Conservation (phyloP, 169 alveolate species). For the Eimeria tenella region DNA sequence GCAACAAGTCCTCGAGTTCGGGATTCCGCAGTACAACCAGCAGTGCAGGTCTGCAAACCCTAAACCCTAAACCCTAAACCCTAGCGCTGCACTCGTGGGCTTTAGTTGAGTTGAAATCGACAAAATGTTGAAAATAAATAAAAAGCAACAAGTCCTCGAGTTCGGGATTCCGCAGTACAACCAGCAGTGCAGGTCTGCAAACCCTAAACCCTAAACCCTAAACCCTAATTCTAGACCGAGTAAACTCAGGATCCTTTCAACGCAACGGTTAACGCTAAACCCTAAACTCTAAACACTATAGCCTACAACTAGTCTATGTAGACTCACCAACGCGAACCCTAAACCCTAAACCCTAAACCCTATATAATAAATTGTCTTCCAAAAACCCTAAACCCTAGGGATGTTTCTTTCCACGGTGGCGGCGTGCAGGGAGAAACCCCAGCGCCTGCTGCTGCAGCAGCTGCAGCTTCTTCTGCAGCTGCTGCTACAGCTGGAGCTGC, state of each 20-base stretch:
- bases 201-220: slow-evolving; percentile 17
- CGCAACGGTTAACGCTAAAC: too few species aligned
- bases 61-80: slow-evolving; percentile 1
- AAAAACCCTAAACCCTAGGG: not conserved
- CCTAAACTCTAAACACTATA: too few species aligned
- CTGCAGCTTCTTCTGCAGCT: not conserved
- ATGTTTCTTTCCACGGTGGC: not conserved
- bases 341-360: slow-evolving; percentile 16
- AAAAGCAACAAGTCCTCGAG: slow-evolving; percentile 92
- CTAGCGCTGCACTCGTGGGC: too few species aligned
- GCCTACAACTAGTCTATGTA: too few species aligned
- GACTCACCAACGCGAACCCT: not conserved
- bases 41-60: slow-evolving; percentile 86
- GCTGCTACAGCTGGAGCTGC: not conserved
- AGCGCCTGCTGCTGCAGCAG: not conserved
- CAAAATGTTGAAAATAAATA: slow-evolving; percentile 92
- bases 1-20: slow-evolving; percentile 91
- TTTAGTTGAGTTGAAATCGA: slow-evolving; percentile 99
- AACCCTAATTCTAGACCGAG: not conserved
- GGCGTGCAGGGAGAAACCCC: too few species aligned
- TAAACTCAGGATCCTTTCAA: too few species aligned
- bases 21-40: slow-evolving; percentile 90
- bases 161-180: slow-evolving; percentile 89
- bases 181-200: slow-evolving; percentile 88
- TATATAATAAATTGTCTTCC: not conserved